phyloP scores from a whole-genome alignment of 257 asterid genomes.

The Fraxinus anomala region DNA sequence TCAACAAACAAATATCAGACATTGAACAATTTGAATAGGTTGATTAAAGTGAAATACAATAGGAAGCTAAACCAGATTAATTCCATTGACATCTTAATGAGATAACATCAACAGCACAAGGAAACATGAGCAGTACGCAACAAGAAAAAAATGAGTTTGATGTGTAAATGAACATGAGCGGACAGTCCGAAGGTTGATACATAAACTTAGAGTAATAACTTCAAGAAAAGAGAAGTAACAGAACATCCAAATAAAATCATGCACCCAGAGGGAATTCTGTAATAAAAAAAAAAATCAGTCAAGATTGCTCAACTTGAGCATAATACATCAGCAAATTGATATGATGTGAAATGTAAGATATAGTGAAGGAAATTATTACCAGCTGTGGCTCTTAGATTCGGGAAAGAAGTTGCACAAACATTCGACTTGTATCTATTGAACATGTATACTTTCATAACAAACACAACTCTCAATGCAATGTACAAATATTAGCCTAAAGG shows the following conservation, averaged over 20 bases:
- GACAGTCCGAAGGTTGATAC: background rate
- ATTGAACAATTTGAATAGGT: background rate
- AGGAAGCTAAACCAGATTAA: conserved; percentile 5
- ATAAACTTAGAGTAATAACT: background rate
- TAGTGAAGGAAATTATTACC: background rate
- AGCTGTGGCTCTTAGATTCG: background rate
- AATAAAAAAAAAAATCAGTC: background rate
- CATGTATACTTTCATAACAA: background rate
- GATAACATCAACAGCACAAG: background rate
- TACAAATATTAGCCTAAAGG: conserved; percentile 7
- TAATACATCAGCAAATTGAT: background rate
- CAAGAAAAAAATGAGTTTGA: background rate
- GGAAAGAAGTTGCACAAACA: background rate
- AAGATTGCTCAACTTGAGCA: background rate
- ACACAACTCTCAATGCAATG: background rate
- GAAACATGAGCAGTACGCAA: background rate
- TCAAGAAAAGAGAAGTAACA: background rate
- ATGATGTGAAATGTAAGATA: background rate
- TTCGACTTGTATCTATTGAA: background rate
- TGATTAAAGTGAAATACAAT: background rate
- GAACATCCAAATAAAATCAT: background rate
- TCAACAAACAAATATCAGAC: conserved; percentile 9
- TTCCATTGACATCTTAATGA: conserved; percentile 13
- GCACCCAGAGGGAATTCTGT: background rate
- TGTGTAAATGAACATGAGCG: background rate